Evolutionary conservation across 768 basidiomycete species (phyloP).

Genomic region (Suillus discolor): DNA sequence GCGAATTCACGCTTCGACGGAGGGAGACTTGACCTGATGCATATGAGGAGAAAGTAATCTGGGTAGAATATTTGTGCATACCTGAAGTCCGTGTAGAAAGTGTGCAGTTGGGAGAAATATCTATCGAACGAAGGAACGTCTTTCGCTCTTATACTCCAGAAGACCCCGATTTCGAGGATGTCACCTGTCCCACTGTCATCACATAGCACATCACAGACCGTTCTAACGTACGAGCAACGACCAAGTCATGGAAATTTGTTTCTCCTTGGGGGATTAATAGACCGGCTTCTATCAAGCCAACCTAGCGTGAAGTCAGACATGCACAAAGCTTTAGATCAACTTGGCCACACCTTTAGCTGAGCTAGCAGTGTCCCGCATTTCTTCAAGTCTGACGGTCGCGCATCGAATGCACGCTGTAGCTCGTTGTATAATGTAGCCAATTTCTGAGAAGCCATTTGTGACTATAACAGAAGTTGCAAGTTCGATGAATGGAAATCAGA

Average conservation of each 20-base stretch:
- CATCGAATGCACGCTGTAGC: slow-evolving; percentile 65
- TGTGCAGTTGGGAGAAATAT: slow-evolving; percentile 89
- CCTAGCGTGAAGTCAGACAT: slow-evolving; percentile 40
- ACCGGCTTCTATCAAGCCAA: slow-evolving; percentile 76
- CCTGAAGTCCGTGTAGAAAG: slow-evolving; percentile 89
- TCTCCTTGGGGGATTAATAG: slow-evolving; percentile 74
- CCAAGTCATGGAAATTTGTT: slow-evolving; percentile 65
- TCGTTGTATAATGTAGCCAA: slow-evolving; percentile 66
- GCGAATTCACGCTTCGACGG: slow-evolving; percentile 86
- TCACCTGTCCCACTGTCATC: slow-evolving; percentile 59
- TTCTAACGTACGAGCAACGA: slow-evolving; percentile 64
- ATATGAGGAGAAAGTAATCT: slow-evolving; percentile 11
- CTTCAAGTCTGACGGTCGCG: slow-evolving; percentile 67
- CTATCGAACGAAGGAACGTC: slow-evolving; percentile 94
- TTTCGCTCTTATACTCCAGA: slow-evolving; percentile 87
- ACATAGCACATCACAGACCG: slow-evolving; percentile 3
- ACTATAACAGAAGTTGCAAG: not conserved
- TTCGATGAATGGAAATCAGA: slow-evolving; percentile 1
- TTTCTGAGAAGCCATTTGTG: slow-evolving; percentile 51
- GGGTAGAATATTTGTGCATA: slow-evolving; percentile 29
- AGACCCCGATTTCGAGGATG: slow-evolving; percentile 93
- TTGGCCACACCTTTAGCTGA: slow-evolving; percentile 68
- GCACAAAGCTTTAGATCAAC: not conserved
- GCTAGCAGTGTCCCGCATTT: slow-evolving; percentile 63
- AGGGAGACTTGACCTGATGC: slow-evolving; percentile 67